Evolutionary conservation across 2,329 filamentous ascomycete genomes (phyloP).

Genomic region (Neodidymelliopsis sp.): DNA sequence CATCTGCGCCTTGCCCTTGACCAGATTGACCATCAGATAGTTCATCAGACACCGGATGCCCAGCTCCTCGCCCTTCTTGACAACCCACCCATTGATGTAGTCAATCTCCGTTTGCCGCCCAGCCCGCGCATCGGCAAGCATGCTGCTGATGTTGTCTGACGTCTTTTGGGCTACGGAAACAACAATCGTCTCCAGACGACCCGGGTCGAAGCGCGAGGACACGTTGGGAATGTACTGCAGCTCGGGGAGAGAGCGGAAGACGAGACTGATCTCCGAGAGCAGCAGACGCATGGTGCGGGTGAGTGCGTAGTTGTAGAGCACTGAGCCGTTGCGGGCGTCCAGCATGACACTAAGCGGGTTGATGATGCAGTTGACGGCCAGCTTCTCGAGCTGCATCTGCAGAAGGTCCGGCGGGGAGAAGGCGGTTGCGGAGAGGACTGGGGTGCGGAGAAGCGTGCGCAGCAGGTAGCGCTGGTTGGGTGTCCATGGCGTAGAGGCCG

Average conservation of each 20-base stretch:
- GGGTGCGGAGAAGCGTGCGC: conserved; percentile 67
- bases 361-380: conserved; percentile 78
- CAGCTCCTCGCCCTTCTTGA: conserved; percentile 73
- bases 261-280: conserved; percentile 74
- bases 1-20: conserved; percentile 72
- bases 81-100: conserved; percentile 88
- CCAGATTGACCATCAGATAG: conserved; percentile 73
- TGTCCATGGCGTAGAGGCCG: conserved; percentile 43
- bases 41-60: conserved; percentile 78
- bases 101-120: conserved; percentile 76
- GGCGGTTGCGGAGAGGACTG: conserved; percentile 67
- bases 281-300: conserved; percentile 73
- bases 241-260: conserved; percentile 79
- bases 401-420: conserved; percentile 69
- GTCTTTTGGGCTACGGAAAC: conserved; percentile 63
- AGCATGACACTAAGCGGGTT: conserved; percentile 83
- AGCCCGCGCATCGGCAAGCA: conserved; percentile 70
- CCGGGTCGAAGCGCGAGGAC: conserved; percentile 64
- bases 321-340: conserved; percentile 75
- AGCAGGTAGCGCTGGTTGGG: conserved; percentile 67
- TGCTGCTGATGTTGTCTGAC: conserved; percentile 66
- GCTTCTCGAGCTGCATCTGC: conserved; percentile 76
- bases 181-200: conserved; percentile 68
- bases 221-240: conserved; percentile 68
- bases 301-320: conserved; percentile 72